A percentile compares a stretch with the other conserved stretches of the same genome.
These are phyloP conservation scores for Cladosporium velox DNA, from an alignment of 2,329 filamentous ascomycete species.

Conservation along the genomic window DNA sequence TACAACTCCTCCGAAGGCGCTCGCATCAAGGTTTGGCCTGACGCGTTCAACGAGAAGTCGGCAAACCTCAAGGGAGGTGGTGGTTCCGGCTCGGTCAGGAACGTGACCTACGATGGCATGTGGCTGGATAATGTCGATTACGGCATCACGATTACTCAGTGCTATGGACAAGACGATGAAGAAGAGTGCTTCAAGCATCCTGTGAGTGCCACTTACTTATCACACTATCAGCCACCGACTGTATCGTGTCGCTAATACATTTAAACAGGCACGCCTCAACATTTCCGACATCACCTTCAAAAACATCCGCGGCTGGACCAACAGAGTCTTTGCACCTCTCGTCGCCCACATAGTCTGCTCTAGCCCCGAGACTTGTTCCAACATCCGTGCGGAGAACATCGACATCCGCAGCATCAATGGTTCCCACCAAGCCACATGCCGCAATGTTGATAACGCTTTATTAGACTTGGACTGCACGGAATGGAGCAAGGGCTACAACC, in stretches of 20 bases:
- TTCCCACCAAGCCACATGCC: slow-evolving; percentile 35
- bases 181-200: slow-evolving; percentile 63
- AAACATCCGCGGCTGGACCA: slow-evolving; percentile 59
- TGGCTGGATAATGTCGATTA: slow-evolving; percentile 64
- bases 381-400: slow-evolving; percentile 47
- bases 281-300: slow-evolving; percentile 59
- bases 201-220: background rate
- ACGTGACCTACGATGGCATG: slow-evolving; percentile 68
- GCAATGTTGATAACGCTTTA: slow-evolving; percentile 34
- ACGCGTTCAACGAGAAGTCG: slow-evolving; percentile 55
- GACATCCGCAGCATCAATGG: slow-evolving; percentile 32
- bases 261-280: slow-evolving; percentile 55
- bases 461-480: slow-evolving; percentile 23
- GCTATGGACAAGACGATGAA: slow-evolving; percentile 63
- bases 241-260: background rate
- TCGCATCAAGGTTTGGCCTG: slow-evolving; percentile 74
- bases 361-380: slow-evolving; percentile 49
- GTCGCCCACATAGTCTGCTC: slow-evolving; percentile 49
- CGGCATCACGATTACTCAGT: slow-evolving; percentile 65
- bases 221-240: no score
- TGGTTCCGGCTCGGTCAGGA: slow-evolving; percentile 63
- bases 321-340: slow-evolving; percentile 44
- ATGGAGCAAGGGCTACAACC: background rate
- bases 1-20: slow-evolving; percentile 59
- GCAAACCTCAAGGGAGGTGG: slow-evolving; percentile 67